Conservation (phyloP, 1,284 basidiomycete genomes). For the Moesziomyces sp. region DNA sequence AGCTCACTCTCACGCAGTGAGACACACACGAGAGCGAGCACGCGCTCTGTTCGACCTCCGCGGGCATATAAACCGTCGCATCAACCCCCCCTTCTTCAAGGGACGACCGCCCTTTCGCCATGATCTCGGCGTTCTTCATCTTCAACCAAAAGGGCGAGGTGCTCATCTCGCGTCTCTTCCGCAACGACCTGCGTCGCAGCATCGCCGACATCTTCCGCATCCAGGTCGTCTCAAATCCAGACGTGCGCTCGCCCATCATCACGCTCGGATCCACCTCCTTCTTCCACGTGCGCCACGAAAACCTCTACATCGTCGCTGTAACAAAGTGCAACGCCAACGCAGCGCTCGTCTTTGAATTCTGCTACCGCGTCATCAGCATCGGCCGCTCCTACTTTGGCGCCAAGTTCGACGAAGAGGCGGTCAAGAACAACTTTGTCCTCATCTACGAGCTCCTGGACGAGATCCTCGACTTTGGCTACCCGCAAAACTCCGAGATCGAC, state of each 20-base stretch:
- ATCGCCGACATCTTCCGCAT: constrained; percentile 70
- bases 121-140: constrained; percentile 87
- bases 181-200: constrained; percentile 60
- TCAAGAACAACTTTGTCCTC: constrained; percentile 92
- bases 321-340: constrained; percentile 99
- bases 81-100: background rate
- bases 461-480: constrained; percentile 98
- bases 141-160: constrained; percentile 96
- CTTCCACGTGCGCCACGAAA: constrained; percentile 95
- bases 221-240: constrained; percentile 96
- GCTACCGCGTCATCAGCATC: constrained; percentile 93
- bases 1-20: background rate
- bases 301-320: constrained; percentile 91
- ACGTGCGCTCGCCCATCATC: constrained; percentile 95
- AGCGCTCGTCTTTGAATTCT: constrained; percentile 96
- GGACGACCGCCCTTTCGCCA: constrained; percentile 3
- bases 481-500: constrained; percentile 98
- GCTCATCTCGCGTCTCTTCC: constrained; percentile 65
- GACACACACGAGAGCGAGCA: background rate
- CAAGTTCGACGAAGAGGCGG: constrained; percentile 91
- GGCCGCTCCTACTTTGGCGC: constrained; percentile 95
- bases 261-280: constrained; percentile 96
- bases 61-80: constrained; percentile 5
- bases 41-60: background rate
- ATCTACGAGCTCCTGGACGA: constrained; percentile 70